Evolutionary conservation across 495 filamentous ascomycete genomes (phyloP), one percentile per base, ranked within the genome.

Genomic region (Neurospora africana): DNA sequence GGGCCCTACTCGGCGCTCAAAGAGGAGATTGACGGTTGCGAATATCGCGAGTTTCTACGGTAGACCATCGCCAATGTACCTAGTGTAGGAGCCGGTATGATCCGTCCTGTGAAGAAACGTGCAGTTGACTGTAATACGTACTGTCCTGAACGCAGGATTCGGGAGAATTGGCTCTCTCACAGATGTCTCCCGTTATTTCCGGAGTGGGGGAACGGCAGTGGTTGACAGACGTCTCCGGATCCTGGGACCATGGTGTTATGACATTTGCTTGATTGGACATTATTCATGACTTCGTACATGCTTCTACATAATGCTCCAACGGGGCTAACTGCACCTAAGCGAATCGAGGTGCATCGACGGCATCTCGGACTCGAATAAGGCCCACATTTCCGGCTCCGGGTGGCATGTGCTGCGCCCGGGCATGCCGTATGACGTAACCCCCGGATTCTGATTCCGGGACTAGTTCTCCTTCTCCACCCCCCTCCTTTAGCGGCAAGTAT

Each of bases 401-500:
- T 65, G 27, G 53, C 53, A 27, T 65, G 27, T 65, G 15, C 53
- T 65, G 15, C 53, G 0, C 15, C 53, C 13, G n/a, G n/a, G n/a
- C n/a, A 7, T 65, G 53, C 53, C 6, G 53, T 19, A 65, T 65
- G 53, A 65, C 53, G 53, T 65, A 65, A 19, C 1, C 35, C 53
- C 3, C 53, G 53, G 53, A 27, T 5, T 58, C 47, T 27, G 21
- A 7, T 15, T 7, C 47, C 47, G 21, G 53, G 4, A 30, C 13
- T 7, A 27, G 23, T 27, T 71, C 27, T 69, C 19, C 19, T 19
- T 69, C 68, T 15, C 15, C 53, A 15, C 53, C 27, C 53, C 27
- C 5, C 47, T 70, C 40, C 41, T 72, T 76, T 76, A 84, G 41
- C 82, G 78, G 69, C 69, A 76, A 17, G 78, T 81, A 76, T 88